phyloP scores from a whole-genome alignment of 345 rosid genomes.

The Syzygium aromaticum region DNA sequence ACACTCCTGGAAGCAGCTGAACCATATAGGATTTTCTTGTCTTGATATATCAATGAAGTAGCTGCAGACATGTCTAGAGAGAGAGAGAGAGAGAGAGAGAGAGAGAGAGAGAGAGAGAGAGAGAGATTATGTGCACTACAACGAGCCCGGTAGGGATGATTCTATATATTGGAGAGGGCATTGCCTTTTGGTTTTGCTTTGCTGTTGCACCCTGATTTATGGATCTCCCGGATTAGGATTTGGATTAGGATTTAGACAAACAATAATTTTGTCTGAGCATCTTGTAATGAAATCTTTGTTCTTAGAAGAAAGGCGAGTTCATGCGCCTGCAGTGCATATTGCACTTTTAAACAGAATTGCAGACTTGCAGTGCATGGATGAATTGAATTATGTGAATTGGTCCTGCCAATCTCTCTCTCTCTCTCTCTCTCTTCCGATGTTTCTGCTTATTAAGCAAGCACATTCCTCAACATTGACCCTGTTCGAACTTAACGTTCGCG shows the following conservation, averaged over 20 bases:
- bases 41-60: not conserved
- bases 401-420: not conserved
- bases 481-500: not conserved
- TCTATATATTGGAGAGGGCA: not conserved
- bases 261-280: not conserved
- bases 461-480: not conserved
- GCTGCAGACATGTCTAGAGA: not conserved
- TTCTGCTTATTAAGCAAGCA: not conserved
- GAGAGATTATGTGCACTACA: not conserved
- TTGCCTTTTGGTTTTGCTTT: not conserved
- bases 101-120: not conserved
- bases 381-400: not conserved
- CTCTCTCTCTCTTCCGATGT: not conserved
- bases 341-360: not conserved
- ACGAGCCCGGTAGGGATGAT: not conserved
- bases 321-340: not conserved
- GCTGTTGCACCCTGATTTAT: not conserved
- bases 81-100: not conserved
- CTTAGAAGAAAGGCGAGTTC: not conserved
- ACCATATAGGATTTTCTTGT: not conserved
- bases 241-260: not conserved
- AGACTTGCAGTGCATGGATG: not conserved
- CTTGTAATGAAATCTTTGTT: not conserved
- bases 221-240: not conserved
- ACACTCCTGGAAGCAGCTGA: conserved; percentile 9